Evolutionary conservation across 2,329 filamentous ascomycete genomes (phyloP).

Genomic region (Ceratocystis cubensis): DNA sequence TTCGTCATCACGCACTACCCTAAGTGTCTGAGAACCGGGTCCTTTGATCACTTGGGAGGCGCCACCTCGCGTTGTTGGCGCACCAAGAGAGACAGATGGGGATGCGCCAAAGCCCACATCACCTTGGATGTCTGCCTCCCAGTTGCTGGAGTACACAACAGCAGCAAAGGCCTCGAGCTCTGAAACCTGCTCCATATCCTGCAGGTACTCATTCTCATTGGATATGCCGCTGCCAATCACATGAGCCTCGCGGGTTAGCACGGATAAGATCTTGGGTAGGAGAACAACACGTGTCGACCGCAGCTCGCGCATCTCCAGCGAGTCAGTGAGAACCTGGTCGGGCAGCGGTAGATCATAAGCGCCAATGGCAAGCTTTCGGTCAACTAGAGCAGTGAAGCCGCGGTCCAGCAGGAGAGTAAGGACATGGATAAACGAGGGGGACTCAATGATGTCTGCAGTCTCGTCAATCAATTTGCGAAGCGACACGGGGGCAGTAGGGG

Average conservation of each 20-base stretch:
- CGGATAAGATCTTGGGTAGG: slow-evolving; percentile 77
- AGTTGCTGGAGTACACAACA: slow-evolving; percentile 79
- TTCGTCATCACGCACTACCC: slow-evolving; percentile 21
- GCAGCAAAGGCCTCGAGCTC: slow-evolving; percentile 76
- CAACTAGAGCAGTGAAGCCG: slow-evolving; percentile 71
- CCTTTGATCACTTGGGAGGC: neutral
- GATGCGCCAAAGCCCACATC: slow-evolving; percentile 27
- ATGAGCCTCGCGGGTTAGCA: slow-evolving; percentile 83
- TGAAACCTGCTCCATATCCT: slow-evolving; percentile 61
- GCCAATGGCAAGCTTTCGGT: slow-evolving; percentile 65
- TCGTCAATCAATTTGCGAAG: slow-evolving; percentile 84
- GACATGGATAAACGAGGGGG: slow-evolving; percentile 78
- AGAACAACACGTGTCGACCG: slow-evolving; percentile 49
- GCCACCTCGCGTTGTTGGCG: neutral
- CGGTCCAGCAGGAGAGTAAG: slow-evolving; percentile 76
- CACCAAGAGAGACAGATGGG: slow-evolving; percentile 17
- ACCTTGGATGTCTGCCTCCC: slow-evolving; percentile 51
- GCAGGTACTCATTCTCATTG: slow-evolving; percentile 58
- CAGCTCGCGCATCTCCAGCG: slow-evolving; percentile 28
- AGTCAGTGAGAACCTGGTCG: slow-evolving; percentile 18
- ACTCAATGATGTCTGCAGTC: slow-evolving; percentile 90
- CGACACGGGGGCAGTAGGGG: slow-evolving; percentile 28
- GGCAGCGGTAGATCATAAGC: slow-evolving; percentile 49
- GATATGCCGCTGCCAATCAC: slow-evolving; percentile 67
- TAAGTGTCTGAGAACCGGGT: neutral